These are phyloP conservation scores for Collybia mongolica DNA, from an alignment of 768 basidiomycete genomes.

Conservation along the genomic window DNA sequence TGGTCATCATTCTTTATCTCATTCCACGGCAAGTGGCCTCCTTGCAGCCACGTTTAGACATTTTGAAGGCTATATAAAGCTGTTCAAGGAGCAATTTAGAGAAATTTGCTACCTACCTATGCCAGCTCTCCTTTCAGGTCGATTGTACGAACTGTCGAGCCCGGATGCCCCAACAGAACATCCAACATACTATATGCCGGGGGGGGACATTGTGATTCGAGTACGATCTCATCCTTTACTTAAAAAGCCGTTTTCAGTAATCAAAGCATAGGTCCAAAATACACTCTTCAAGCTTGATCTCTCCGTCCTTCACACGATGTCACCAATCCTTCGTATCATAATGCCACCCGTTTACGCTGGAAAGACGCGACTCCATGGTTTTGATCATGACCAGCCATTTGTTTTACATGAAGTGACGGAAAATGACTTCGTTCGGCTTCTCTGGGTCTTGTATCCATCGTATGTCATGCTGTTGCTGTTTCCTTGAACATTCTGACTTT, in stretches of 20 bases:
- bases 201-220: slow-evolving; percentile 31
- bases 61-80: too few species aligned
- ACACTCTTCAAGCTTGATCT: slow-evolving; percentile 50
- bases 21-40: too few species aligned
- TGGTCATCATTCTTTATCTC: too few species aligned
- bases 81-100: too few species aligned
- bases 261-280: slow-evolving; percentile 44
- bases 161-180: slow-evolving; percentile 14
- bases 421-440: slow-evolving; percentile 49
- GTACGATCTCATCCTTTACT: slow-evolving; percentile 11
- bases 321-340: slow-evolving; percentile 25
- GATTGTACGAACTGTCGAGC: too few species aligned
- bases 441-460: slow-evolving; percentile 57
- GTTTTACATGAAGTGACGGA: slow-evolving; percentile 42
- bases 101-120: background rate
- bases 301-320: slow-evolving; percentile 39
- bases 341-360: slow-evolving; percentile 30
- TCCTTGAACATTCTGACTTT: background rate
- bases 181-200: slow-evolving; percentile 25
- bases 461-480: slow-evolving; percentile 19
- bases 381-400: slow-evolving; percentile 33
- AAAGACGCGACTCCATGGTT: slow-evolving; percentile 18
- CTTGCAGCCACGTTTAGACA: too few species aligned
- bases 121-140: slow-evolving; percentile 1
- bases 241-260: background rate